Conservation (phyloP, 306 rosid species). For the Oemleria cerasiformis region DNA sequence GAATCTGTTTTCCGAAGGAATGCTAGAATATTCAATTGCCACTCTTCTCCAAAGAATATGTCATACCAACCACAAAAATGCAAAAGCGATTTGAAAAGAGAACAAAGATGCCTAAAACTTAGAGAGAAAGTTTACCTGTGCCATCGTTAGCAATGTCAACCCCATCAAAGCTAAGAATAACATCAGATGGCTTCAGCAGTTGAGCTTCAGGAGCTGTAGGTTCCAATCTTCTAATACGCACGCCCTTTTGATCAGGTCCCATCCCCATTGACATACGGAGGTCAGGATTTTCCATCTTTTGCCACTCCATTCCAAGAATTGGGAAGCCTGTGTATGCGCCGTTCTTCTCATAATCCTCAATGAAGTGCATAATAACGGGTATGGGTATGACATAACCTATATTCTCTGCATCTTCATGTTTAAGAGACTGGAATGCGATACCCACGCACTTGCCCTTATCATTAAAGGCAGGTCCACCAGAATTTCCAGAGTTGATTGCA, state of each 20-base stretch:
- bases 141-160: slow-evolving; percentile 79
- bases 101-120: not conserved
- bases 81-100: not conserved
- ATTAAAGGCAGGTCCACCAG: slow-evolving; percentile 82
- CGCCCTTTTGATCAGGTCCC: slow-evolving; percentile 73
- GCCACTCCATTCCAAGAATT: slow-evolving; percentile 77
- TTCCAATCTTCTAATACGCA: slow-evolving; percentile 72
- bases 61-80: not conserved
- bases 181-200: slow-evolving; percentile 70
- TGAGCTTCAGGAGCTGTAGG: slow-evolving; percentile 69
- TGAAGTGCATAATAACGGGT: slow-evolving; percentile 74
- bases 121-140: slow-evolving; percentile 50
- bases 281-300: slow-evolving; percentile 87
- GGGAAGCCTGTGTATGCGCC: slow-evolving; percentile 80
- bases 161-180: slow-evolving; percentile 79
- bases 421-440: slow-evolving; percentile 84
- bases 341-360: slow-evolving; percentile 72
- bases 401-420: slow-evolving; percentile 74
- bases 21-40: not conserved
- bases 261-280: slow-evolving; percentile 60
- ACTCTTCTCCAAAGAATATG: slow-evolving; percentile 1
- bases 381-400: slow-evolving; percentile 81
- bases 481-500: slow-evolving; percentile 85
- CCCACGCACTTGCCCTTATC: slow-evolving; percentile 76
- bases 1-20: not conserved